Evolutionary conservation across 1,284 basidiomycete genomes (phyloP).

Genomic region (Fistulina hepatica): DNA sequence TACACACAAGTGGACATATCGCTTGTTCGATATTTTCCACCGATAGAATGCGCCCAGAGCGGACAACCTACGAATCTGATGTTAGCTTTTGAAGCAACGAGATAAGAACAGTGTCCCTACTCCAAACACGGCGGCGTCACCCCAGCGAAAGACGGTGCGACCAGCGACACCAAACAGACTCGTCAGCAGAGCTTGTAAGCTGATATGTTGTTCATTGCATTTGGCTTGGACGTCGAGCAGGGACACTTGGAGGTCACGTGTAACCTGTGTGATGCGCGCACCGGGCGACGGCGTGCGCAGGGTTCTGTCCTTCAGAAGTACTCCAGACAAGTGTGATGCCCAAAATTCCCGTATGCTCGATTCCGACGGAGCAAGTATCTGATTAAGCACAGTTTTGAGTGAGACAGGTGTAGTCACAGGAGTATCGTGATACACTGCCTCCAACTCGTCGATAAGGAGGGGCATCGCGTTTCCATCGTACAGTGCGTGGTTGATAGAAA

Average conservation of each 20-base stretch:
- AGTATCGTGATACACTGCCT: slow-evolving; percentile 3
- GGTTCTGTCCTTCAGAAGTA: slow-evolving; percentile 2
- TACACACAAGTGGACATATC: slow-evolving; percentile 9
- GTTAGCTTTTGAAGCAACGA: not conserved
- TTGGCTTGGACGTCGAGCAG: not conserved
- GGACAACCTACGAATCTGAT: slow-evolving; percentile 14
- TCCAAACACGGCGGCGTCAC: slow-evolving; percentile 5
- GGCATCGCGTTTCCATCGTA: slow-evolving; percentile 9
- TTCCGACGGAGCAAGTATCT: slow-evolving; percentile 3
- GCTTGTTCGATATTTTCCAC: slow-evolving; percentile 10
- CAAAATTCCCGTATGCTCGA: slow-evolving; percentile 1
- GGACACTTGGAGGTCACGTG: slow-evolving; percentile 3
- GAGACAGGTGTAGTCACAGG: not conserved
- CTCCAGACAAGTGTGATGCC: slow-evolving; percentile 7
- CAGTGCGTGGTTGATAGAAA: slow-evolving; percentile 9
- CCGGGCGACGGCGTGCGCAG: slow-evolving; percentile 4
- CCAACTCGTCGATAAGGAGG: slow-evolving; percentile 8
- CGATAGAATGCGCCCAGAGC: slow-evolving; percentile 12
- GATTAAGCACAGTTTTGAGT: slow-evolving; percentile 6
- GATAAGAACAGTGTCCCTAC: not conserved
- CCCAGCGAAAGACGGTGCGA: slow-evolving; percentile 4
- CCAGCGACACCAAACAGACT: slow-evolving; percentile 8
- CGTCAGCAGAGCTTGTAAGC: slow-evolving; percentile 6
- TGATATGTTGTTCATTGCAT: slow-evolving; percentile 1
- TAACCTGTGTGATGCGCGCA: too few relatives aligned